Evolutionary conservation across 495 filamentous ascomycete genomes (phyloP), one percentile per base, ranked within the genome.

Genomic region (Poronia punctata): DNA sequence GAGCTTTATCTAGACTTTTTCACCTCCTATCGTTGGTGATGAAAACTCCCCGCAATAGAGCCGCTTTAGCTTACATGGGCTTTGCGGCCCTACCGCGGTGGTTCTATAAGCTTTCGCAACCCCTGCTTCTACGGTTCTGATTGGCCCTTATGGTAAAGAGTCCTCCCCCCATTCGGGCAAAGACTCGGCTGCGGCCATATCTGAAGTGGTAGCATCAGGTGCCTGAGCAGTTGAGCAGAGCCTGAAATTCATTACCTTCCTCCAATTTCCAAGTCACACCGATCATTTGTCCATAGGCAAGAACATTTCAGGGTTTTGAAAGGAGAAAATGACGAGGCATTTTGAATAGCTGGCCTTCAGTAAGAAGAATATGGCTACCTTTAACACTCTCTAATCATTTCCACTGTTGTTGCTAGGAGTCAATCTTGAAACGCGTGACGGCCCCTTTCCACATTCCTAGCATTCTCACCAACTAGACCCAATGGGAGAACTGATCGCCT

Each of bases 21-120:
- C n/a, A n/a, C n/a, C n/a, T n/a, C n/a, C n/a, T n/a, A n/a, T n/a
- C n/a, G 20, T 14, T 43, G 7, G 24, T 23, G 10, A 23, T 35
- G 31, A 25, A 33, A 53, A 58, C 55, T 55, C 55, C 52, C 55
- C 55, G 55, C 45, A 52, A 55, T 55, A 52, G 55, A 58, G 52
- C 55, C 55, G 55, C 41, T 45, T 36, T 31, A 48, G 39, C 38
- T 41, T 32, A 33, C 54, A 52, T 57, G 54, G 50, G 49, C 48
- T 40, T 21, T 43, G 27, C 54, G 54, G 54, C 54, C 51, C 53
- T 57, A 57, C 49, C 45, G 40, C 54, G 52, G 55, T 38, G 45
- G 40, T 52, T 58, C 48, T 49, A 35, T 38, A 46, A 36, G 35
- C 19, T 38, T 48, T 33, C 27, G 8, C n/a, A 20, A 38, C 14